These are phyloP conservation scores for Agaricus blazei DNA, from an alignment of 768 basidiomycete genomes.

Conservation along the genomic window DNA sequence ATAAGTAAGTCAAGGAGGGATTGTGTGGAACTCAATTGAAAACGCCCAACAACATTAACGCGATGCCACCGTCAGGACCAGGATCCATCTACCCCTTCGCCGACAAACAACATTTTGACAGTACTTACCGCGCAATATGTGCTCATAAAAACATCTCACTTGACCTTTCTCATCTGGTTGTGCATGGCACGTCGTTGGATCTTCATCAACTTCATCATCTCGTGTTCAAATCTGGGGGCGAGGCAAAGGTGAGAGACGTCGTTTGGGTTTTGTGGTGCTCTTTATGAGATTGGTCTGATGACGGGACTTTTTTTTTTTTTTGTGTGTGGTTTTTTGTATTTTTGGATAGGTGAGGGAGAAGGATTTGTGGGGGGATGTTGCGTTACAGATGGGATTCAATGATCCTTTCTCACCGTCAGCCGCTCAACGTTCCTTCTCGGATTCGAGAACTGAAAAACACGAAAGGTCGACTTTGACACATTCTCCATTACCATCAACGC, in stretches of 20 bases:
- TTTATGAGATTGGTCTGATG: not conserved
- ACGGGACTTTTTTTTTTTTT: not conserved
- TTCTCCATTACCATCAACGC: not conserved
- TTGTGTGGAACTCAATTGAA: not conserved
- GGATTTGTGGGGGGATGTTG: slow-evolving; percentile 5
- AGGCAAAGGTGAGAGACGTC: not conserved
- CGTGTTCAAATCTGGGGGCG: slow-evolving; percentile 7
- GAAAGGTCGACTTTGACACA: not conserved
- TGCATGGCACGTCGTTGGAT: not conserved
- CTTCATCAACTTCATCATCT: slow-evolving; percentile 2
- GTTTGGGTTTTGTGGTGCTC: not conserved
- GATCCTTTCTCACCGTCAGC: slow-evolving; percentile 9
- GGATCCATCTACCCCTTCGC: slow-evolving; percentile 9
- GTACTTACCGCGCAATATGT: slow-evolving; percentile 7
- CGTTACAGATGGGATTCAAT: slow-evolving; percentile 1
- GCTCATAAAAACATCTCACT: slow-evolving; percentile 7
- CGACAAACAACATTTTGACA: slow-evolving; percentile 8
- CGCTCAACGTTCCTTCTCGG: slow-evolving; percentile 3
- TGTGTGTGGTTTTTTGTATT: not conserved
- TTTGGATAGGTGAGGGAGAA: not conserved
- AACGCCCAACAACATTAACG: not conserved
- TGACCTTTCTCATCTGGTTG: slow-evolving; percentile 2
- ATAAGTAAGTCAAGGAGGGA: not conserved
- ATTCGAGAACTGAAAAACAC: not conserved
- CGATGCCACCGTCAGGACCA: slow-evolving; percentile 8